These are phyloP conservation scores for Podila epicladia DNA, from an alignment of 192 early-diverging fungal genomes.

Conservation along the genomic window DNA sequence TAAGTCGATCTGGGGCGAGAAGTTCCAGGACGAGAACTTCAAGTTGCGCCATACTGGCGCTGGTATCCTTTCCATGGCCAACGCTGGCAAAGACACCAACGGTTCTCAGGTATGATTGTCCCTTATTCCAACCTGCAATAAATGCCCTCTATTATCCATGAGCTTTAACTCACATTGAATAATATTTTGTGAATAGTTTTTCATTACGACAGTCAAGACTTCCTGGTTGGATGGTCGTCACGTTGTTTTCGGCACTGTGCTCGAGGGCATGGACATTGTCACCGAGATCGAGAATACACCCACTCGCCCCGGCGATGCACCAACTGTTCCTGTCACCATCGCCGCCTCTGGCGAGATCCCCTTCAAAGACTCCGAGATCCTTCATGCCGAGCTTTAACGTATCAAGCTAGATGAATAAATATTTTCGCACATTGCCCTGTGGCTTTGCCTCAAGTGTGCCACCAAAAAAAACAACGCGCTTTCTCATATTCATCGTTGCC, in stretches of 20 bases:
- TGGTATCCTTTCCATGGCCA: slow-evolving; percentile 84
- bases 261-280: slow-evolving; percentile 83
- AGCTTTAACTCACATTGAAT: background rate
- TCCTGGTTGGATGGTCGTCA: slow-evolving; percentile 90
- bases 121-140: background rate
- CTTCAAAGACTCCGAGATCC: slow-evolving; percentile 17
- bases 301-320: slow-evolving; percentile 70
- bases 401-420: no score
- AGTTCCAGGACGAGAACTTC: slow-evolving; percentile 87
- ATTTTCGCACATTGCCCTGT: background rate
- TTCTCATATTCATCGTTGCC: background rate
- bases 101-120: slow-evolving; percentile 71
- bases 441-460: background rate
- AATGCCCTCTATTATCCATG: no score
- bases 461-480: slow-evolving; percentile 1
- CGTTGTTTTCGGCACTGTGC: slow-evolving; percentile 93
- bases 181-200: slow-evolving; percentile 71
- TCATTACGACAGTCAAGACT: slow-evolving; percentile 90
- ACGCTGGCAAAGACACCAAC: slow-evolving; percentile 82
- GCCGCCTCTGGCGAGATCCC: slow-evolving; percentile 76
- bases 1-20: slow-evolving; percentile 83
- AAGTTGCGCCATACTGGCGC: slow-evolving; percentile 83
- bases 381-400: slow-evolving; percentile 33
- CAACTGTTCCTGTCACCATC: slow-evolving; percentile 74
- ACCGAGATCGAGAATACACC: slow-evolving; percentile 75